phyloP scores from a whole-genome alignment of 2,329 filamentous ascomycete genomes.

The Sporothrix euskadiensis region DNA sequence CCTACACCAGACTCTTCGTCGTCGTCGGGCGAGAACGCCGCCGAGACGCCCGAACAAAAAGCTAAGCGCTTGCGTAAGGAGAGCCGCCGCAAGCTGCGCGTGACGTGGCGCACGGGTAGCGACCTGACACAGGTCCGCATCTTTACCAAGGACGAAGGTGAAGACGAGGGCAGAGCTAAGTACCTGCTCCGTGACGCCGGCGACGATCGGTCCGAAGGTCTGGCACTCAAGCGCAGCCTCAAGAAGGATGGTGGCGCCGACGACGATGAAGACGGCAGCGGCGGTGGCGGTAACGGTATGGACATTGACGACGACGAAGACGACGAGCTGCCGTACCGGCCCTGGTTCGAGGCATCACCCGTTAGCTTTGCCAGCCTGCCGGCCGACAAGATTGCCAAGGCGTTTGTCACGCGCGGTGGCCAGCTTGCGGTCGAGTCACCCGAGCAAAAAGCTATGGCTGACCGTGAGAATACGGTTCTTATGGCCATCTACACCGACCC shows the following conservation, averaged over 20 bases:
- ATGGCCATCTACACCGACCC: slow-evolving; percentile 60
- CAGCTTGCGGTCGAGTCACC: slow-evolving; percentile 52
- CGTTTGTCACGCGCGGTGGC: slow-evolving; percentile 58
- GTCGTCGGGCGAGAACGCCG: slow-evolving; percentile 45
- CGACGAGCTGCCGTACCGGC: slow-evolving; percentile 55
- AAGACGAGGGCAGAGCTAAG: slow-evolving; percentile 66
- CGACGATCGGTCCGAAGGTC: slow-evolving; percentile 72
- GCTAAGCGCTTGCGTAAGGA: slow-evolving; percentile 71
- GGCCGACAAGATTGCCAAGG: slow-evolving; percentile 49
- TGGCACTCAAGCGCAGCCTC: slow-evolving; percentile 61
- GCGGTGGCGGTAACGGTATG: not conserved
- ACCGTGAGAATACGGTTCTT: slow-evolving; percentile 60
- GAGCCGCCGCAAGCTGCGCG: slow-evolving; percentile 66
- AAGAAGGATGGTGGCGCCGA: slow-evolving; percentile 51
- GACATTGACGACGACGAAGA: slow-evolving; percentile 42
- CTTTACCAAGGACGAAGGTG: slow-evolving; percentile 73
- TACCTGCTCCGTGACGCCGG: slow-evolving; percentile 71
- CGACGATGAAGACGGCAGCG: slow-evolving; percentile 52
- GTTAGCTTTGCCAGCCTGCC: slow-evolving; percentile 51
- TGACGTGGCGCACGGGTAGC: slow-evolving; percentile 68
- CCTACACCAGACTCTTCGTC: slow-evolving; percentile 42
- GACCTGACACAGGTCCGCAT: slow-evolving; percentile 66
- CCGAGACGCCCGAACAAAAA: slow-evolving; percentile 68
- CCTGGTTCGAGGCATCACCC: slow-evolving; percentile 52
- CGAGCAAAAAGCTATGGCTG: slow-evolving; percentile 57